Conservation (phyloP, 495 filamentous ascomycete genomes). For the Barbatosphaeria neglecta region DNA sequence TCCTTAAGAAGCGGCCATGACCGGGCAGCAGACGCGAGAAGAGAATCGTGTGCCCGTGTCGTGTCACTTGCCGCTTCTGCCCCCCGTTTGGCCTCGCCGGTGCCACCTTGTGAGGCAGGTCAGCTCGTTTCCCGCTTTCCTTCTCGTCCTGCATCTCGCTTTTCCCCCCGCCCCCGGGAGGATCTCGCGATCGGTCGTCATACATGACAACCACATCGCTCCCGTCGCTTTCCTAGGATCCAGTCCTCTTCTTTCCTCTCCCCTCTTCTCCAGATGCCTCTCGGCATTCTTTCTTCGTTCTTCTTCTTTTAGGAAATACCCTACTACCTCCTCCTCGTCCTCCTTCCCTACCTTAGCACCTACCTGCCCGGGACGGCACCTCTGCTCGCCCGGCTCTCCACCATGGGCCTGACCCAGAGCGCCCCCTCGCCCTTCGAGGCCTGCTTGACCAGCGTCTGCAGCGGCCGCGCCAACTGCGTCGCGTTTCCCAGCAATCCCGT, state of each 20-base stretch:
- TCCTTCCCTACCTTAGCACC: background rate
- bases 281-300: too few species aligned
- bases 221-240: too few species aligned
- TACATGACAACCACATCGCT: too few species aligned
- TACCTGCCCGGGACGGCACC: background rate
- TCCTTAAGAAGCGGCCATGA: too few species aligned
- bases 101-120: background rate
- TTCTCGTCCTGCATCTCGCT: too few species aligned
- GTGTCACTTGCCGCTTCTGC: background rate
- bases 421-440: constrained; percentile 15
- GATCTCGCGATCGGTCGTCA: background rate
- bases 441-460: constrained; percentile 29
- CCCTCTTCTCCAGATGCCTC: too few species aligned
- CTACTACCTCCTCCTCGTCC: background rate
- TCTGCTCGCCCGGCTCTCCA: background rate
- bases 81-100: background rate
- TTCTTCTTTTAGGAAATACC: too few species aligned
- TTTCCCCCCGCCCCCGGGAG: background rate
- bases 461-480: constrained; percentile 27
- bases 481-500: constrained; percentile 24
- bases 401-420: constrained; percentile 17
- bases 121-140: background rate
- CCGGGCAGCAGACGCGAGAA: too few species aligned
- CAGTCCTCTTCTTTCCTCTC: too few species aligned
- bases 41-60: too few species aligned